Conservation (phyloP, 2,329 filamentous ascomycete genomes). For the Fusarium longipes region DNA sequence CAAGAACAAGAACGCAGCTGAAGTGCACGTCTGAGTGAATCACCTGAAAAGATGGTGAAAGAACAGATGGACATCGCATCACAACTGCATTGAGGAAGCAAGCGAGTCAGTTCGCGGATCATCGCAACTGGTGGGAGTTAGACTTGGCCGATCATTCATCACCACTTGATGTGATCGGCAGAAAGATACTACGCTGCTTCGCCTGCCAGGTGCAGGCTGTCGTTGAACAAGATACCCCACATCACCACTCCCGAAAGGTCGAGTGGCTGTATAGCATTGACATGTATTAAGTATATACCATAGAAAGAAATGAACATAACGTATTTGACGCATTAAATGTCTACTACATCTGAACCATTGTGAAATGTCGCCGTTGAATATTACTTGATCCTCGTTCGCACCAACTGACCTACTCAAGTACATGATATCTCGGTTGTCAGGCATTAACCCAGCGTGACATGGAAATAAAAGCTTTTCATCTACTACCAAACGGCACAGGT, state of each 20-base stretch:
- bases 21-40: constrained; percentile 22
- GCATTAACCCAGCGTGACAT: too few species aligned
- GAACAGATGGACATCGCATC: background rate
- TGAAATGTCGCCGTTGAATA: background rate
- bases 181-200: background rate
- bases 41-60: background rate
- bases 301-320: constrained; percentile 14
- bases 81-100: background rate
- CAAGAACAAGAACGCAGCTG: constrained; percentile 18
- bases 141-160: background rate
- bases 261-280: constrained; percentile 11
- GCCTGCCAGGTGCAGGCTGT: background rate
- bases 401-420: background rate
- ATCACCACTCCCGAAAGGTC: background rate
- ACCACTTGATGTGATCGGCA: background rate
- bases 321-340: background rate
- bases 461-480: background rate
- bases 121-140: background rate
- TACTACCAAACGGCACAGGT: background rate
- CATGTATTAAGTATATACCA: constrained; percentile 18
- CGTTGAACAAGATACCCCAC: constrained; percentile 16
- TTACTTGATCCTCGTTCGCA: too few species aligned
- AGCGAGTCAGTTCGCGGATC: background rate
- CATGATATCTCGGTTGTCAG: too few species aligned
- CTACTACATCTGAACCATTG: background rate